Evolutionary conservation across 2,329 filamentous ascomycete species (phyloP), one percentile per base, ranked within the genome.

Genomic region (Ophiocordyceps robertsii): DNA sequence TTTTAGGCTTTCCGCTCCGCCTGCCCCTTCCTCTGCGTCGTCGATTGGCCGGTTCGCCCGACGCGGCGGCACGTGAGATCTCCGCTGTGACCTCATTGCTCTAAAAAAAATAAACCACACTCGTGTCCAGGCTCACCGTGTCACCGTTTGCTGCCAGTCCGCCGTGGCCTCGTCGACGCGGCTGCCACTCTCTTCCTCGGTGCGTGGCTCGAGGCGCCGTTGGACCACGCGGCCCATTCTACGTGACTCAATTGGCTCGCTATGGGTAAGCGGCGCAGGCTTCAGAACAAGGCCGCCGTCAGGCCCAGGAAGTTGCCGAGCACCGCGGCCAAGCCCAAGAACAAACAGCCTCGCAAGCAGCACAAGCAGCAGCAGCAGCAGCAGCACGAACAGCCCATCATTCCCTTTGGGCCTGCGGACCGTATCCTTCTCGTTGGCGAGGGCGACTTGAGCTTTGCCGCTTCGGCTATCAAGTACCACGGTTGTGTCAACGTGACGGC

Each of bases 391-490:
- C 19, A 3, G 19, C 77, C 70, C 21, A 73, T 66, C 4, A 78
- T 89, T 19, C 84, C 84, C 14, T 89, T 90, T 60, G 60, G 69
- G 21, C 64, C 73, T 33, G 63, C 73, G 51, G 77, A 88, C 50
- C 66, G 72, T 52, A 86, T 90, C 48, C 75, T 92, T 7, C 73
- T 90, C 3, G 64, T 90, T 41, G 85, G 85, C 53, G 85, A 92
- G 57, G 85, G 78, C 49, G 85, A 93, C 61, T 76, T 92, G 55
- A 87, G 82, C 57, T 90, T 88, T 58, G 75, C 84, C 12, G 72
- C 73, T 27, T 80, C 77, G 2, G 69, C 90, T 2, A 68, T 82
- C 41, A 61, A 70, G 42, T 69, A 82, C 53, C 82, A 87, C 62
- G 70, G 67, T 49, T 85, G 79, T 64, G 70, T 65, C 46, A 68